Base-by-base conservation (phyloP, 495 filamentous ascomycete species). In the Aspergillus heteromorphus region DNA sequence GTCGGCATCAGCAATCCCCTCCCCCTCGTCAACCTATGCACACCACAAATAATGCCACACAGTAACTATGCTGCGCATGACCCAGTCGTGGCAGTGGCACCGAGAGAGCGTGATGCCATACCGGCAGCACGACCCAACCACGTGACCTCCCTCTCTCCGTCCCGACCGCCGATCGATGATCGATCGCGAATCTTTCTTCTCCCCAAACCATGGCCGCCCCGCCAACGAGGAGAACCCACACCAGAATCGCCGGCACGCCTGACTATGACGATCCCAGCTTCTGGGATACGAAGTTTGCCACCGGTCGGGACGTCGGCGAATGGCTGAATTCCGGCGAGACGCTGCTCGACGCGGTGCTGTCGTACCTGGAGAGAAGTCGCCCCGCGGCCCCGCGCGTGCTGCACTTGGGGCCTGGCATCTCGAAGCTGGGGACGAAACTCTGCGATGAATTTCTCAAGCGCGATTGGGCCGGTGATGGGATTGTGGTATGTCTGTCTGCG, bases 321-420 rank as follows among this genome's bases (percentile, higher is more conserved):
- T 76, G 73, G 73, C 50, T 76, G 45, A 76, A 76, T 38, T 42
- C 70, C 5, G 73, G 73, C 38, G 65, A 74, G 27, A 51, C 53
- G 10, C 54, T 76, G 11, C 50, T 76, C 10, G 68, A 70, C 6
- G 56, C 59, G 1, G 65, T 65, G 6, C 19, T 74, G 51, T 53
- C 64, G 6, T 54, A 65, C 36, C 43, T 74, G 25, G 65, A 73
- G 4, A 29, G n/a, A n/a, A n/a, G 34, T 6, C 61, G 54, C 10
- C 17, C 43, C 9, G 31, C n/a, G 14, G 36, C 43, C 0, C 71
- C 71, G 13, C 66, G 61, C 20, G 67, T 68, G 20, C 57, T 76
- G 18, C 73, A 76, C 40, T 51, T 76, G 14, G 73, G 73, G 5
- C 73, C 73, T 0, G 73, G 73, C 8, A 62, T 76, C 9, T 76